Percentiles rank a stretch among this genome's conserved stretches.
phyloP scores from a whole-genome alignment of 2,329 filamentous ascomycete genomes.

The Fusarium tjaetaba region DNA sequence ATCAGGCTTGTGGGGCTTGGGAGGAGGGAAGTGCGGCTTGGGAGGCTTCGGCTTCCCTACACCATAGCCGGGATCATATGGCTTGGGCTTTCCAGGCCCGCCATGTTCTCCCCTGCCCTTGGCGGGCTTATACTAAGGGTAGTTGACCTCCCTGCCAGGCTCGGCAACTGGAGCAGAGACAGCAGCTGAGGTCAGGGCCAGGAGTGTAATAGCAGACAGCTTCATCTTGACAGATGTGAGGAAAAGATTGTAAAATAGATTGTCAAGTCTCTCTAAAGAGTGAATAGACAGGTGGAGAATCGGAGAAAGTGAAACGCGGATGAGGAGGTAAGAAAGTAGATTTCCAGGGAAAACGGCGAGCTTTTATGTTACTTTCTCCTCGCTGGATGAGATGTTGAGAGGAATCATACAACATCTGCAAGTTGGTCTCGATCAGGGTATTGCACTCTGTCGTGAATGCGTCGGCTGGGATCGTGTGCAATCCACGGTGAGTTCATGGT shows the following conservation, averaged over 20 bases:
- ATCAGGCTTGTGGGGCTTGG: background rate
- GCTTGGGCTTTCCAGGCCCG: background rate
- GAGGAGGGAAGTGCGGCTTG: background rate
- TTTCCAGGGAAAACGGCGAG: background rate
- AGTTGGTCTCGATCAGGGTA: background rate
- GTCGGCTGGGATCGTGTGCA: no score
- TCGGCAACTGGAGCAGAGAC: conserved; percentile 3
- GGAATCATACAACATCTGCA: no score
- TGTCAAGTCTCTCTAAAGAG: background rate
- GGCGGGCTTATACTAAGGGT: background rate
- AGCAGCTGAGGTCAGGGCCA: conserved; percentile 8
- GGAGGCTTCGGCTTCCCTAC: background rate
- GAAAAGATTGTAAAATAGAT: background rate
- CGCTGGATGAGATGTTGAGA: background rate
- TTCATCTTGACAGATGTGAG: conserved; percentile 10
- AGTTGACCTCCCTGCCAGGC: background rate
- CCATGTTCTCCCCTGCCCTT: background rate
- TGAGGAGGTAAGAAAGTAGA: background rate
- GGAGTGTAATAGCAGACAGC: conserved; percentile 4
- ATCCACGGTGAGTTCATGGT: background rate
- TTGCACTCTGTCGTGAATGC: background rate
- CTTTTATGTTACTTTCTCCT: background rate
- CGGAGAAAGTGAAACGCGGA: background rate
- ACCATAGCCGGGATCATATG: background rate
- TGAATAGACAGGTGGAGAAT: background rate